Evolutionary conservation across 192 early-diverging fungal species (phyloP).

Genomic region (Podila minutissima): DNA sequence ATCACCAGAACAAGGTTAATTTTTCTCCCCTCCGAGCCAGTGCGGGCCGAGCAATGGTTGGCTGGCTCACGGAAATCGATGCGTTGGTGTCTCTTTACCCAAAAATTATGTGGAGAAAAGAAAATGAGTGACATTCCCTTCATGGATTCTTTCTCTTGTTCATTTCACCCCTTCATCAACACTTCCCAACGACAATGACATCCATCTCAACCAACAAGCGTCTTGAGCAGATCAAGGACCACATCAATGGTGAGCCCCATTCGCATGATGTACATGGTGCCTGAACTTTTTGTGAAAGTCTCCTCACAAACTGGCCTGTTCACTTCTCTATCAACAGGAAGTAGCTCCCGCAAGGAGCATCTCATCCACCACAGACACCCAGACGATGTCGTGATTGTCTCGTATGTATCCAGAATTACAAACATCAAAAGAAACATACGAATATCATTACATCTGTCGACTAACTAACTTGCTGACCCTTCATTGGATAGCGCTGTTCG

Average conservation of each 20-base stretch:
- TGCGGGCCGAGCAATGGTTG: no score
- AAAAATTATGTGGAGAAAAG: no score
- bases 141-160: background rate
- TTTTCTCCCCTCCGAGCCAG: no score
- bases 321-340: background rate
- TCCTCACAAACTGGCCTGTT: no score
- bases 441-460: background rate
- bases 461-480: background rate
- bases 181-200: conserved; percentile 7
- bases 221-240: conserved; percentile 50
- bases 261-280: background rate
- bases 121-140: background rate
- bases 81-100: no score
- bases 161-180: background rate
- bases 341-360: conserved; percentile 14
- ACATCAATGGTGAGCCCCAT: conserved; percentile 27
- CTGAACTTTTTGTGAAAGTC: no score
- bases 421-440: background rate
- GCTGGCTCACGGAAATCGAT: no score
- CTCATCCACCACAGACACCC: conserved; percentile 56
- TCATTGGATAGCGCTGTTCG: conserved; percentile 69
- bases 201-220: conserved; percentile 41
- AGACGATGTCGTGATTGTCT: conserved; percentile 94
- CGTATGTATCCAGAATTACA: conserved; percentile 27
- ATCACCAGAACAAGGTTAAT: no score